Evolutionary conservation across 1,284 basidiomycete genomes (phyloP).

Genomic region (Boletus sp.): DNA sequence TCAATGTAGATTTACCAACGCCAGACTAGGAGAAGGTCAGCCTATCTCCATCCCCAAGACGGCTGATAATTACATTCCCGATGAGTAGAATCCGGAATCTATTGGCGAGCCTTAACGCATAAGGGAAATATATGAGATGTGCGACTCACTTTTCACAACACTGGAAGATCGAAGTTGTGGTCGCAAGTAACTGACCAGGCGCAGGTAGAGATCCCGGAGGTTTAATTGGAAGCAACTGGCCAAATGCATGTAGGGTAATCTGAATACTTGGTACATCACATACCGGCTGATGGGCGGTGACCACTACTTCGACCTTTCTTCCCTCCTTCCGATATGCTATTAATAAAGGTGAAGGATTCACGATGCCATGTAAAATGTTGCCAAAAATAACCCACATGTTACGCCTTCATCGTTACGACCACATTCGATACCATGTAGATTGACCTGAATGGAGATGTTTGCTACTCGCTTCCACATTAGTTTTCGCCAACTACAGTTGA

Average conservation of each 20-base stretch:
- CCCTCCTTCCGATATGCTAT: constrained; percentile 9
- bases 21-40: constrained; percentile 11
- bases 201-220: too few species aligned
- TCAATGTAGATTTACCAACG: constrained; percentile 18
- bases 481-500: not conserved
- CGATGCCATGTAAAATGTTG: too few species aligned
- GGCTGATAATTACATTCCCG: constrained; percentile 11
- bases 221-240: too few species aligned
- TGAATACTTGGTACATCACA: not conserved
- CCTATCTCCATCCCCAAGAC: not conserved
- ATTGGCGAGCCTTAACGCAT: not conserved
- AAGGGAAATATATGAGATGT: not conserved
- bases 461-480: not conserved
- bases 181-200: too few species aligned
- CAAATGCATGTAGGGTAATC: not conserved
- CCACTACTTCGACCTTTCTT: constrained; percentile 11
- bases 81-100: constrained; percentile 22
- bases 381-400: constrained; percentile 10
- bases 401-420: constrained; percentile 6
- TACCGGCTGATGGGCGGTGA: constrained; percentile 3
- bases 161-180: constrained; percentile 1
- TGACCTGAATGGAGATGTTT: constrained; percentile 3
- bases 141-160: constrained; percentile 7
- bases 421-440: not conserved
- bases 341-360: not conserved